These are phyloP conservation scores for Epichloe brachyelytri DNA, from an alignment of 2,329 filamentous ascomycete genomes.

Conservation along the genomic window DNA sequence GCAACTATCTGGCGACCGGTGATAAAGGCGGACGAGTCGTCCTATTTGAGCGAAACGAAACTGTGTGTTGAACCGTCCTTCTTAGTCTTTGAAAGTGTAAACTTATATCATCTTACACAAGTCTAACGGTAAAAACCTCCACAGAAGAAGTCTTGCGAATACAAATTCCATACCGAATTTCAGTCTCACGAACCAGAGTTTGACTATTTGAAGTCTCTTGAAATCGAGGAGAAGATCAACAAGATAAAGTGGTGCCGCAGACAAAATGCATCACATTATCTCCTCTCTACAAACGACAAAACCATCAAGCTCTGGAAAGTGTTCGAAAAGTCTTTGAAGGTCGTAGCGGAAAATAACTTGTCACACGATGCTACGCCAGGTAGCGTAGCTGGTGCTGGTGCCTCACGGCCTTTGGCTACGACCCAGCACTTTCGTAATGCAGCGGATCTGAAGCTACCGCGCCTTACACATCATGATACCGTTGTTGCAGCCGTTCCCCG, in stretches of 20 bases:
- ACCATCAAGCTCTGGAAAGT: constrained; percentile 99
- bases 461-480: constrained; percentile 95
- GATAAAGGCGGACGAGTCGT: constrained; percentile 81
- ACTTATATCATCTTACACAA: constrained; percentile 6
- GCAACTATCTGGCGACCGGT: constrained; percentile 80
- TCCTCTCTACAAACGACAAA: constrained; percentile 98
- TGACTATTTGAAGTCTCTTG: constrained; percentile 96
- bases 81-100: neutral
- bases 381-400: constrained; percentile 59
- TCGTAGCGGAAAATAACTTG: constrained; percentile 97
- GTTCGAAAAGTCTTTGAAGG: constrained; percentile 97
- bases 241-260: constrained; percentile 99
- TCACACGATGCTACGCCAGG: constrained; percentile 83
- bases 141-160: constrained; percentile 99
- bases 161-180: constrained; percentile 99
- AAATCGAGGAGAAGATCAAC: constrained; percentile 99
- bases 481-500: constrained; percentile 93
- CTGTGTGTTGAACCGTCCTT: constrained; percentile 41
- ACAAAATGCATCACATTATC: constrained; percentile 96
- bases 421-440: constrained; percentile 67
- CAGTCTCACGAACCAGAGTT: constrained; percentile 99
- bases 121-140: neutral
- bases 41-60: constrained; percentile 87
- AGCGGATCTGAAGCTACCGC: constrained; percentile 79
- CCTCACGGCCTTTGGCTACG: constrained; percentile 53